A percentile compares a stretch with the other conserved stretches of the same genome.
Evolutionary conservation across 202 grass and related monocot species (phyloP).

Genomic region (Hordeum pubiflorum): DNA sequence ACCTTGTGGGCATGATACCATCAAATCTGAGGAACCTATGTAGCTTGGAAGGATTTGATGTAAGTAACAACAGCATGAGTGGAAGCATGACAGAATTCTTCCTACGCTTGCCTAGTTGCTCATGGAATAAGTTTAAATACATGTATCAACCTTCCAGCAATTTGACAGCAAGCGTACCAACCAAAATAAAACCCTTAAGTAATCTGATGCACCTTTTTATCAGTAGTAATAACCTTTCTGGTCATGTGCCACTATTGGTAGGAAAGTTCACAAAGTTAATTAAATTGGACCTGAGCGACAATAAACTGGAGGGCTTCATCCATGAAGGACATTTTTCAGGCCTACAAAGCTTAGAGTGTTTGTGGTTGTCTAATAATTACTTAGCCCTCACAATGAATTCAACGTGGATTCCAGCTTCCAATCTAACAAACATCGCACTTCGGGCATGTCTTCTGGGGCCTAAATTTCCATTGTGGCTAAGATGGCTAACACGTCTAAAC

Average conservation of each 20-base stretch:
- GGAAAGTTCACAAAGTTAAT: neutral
- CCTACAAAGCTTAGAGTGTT: too few species aligned
- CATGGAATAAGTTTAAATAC: neutral
- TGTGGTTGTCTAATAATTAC: too few species aligned
- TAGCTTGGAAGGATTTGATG: neutral
- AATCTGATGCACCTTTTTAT: neutral
- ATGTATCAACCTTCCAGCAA: neutral
- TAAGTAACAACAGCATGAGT: neutral
- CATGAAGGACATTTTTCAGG: too few species aligned
- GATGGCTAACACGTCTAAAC: neutral
- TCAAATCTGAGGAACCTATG: too few species aligned
- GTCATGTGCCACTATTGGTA: neutral
- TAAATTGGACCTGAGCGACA: too few species aligned
- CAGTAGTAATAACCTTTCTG: neutral
- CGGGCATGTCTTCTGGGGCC: neutral
- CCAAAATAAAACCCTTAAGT: neutral
- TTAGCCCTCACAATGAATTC: too few species aligned
- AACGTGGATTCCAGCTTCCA: too few species aligned
- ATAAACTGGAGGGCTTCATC: too few species aligned
- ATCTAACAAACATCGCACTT: too few species aligned
- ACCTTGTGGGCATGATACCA: too few species aligned
- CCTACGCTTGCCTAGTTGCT: neutral
- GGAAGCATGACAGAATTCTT: neutral
- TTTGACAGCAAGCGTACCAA: slow-evolving; percentile 6
- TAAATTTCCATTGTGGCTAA: neutral